These are phyloP conservation scores for Phytopythium delawarense DNA, from an alignment of 352 stramenopile genomes.

Conservation along the genomic window DNA sequence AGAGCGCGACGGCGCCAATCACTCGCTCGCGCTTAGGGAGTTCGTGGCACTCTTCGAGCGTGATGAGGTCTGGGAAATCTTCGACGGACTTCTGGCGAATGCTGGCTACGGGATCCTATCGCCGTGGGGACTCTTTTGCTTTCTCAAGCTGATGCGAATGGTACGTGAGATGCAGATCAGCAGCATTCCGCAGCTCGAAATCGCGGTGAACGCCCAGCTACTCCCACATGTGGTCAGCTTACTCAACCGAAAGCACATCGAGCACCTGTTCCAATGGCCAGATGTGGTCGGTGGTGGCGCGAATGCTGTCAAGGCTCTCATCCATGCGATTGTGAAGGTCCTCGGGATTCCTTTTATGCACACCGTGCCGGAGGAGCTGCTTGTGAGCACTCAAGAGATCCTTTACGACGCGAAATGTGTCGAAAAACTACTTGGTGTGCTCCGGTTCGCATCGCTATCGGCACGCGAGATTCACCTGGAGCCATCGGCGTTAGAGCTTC, in stretches of 20 bases:
- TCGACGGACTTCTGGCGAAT: conserved; percentile 40
- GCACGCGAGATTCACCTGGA: conserved; percentile 51
- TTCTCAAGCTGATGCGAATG: conserved; percentile 75
- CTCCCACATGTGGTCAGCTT: conserved; percentile 57
- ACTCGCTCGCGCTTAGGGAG: conserved; percentile 21
- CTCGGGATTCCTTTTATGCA: conserved; percentile 77
- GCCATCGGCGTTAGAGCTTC: conserved; percentile 54
- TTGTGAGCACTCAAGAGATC: conserved; percentile 64
- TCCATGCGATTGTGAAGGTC: conserved; percentile 84
- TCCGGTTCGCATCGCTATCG: conserved; percentile 53
- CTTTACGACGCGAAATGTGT: conserved; percentile 70
- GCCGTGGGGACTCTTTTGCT: conserved; percentile 80
- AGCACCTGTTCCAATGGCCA: conserved; percentile 67
- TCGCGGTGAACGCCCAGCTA: conserved; percentile 49
- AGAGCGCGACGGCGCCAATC: not conserved
- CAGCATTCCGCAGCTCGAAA: conserved; percentile 29
- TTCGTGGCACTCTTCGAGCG: conserved; percentile 46
- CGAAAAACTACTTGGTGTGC: conserved; percentile 54
- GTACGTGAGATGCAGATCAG: conserved; percentile 63
- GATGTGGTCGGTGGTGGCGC: conserved; percentile 72
- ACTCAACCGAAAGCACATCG: conserved; percentile 52
- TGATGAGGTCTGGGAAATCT: conserved; percentile 40
- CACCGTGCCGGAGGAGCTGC: conserved; percentile 54
- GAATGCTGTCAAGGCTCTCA: conserved; percentile 76
- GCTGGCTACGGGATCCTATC: conserved; percentile 67